These are phyloP conservation scores for Crithidia sp. DNA, from an alignment of 208 protist genomes.

Conservation along the genomic window DNA sequence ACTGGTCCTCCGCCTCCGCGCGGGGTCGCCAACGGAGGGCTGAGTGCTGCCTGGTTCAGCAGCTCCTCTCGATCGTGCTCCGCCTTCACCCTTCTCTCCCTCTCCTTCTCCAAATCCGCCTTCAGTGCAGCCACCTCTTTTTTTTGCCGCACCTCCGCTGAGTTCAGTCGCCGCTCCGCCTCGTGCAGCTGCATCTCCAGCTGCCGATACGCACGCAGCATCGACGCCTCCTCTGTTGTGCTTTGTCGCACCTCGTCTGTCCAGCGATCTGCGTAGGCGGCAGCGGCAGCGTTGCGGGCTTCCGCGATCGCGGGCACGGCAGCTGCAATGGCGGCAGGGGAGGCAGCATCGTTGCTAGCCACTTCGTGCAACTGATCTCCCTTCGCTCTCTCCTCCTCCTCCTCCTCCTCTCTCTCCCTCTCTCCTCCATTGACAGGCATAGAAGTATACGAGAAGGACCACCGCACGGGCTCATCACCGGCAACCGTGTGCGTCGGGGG, in stretches of 20 bases:
- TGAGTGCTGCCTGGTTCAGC: constrained; percentile 19
- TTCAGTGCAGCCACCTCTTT: constrained; percentile 37
- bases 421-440: too few species aligned
- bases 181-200: constrained; percentile 28
- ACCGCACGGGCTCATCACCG: constrained; percentile 1
- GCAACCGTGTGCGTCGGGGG: neutral
- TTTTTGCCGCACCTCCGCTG: constrained; percentile 25
- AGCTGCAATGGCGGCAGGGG: constrained; percentile 15
- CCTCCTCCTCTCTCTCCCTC: too few species aligned
- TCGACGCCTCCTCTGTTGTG: constrained; percentile 10
- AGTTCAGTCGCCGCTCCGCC: neutral
- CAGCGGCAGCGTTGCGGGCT: constrained; percentile 6
- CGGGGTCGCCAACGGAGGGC: neutral
- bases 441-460: constrained; percentile 3
- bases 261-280: constrained; percentile 13
- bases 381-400: too few species aligned
- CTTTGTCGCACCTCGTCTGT: constrained; percentile 14
- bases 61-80: constrained; percentile 45
- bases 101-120: constrained; percentile 33
- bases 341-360: neutral
- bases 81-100: constrained; percentile 17
- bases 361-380: too few species aligned
- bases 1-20: neutral
- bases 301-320: constrained; percentile 28
- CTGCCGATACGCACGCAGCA: constrained; percentile 20